phyloP scores from a whole-genome alignment of 2,329 filamentous ascomycete species.

The Aspergillus neotritici region DNA sequence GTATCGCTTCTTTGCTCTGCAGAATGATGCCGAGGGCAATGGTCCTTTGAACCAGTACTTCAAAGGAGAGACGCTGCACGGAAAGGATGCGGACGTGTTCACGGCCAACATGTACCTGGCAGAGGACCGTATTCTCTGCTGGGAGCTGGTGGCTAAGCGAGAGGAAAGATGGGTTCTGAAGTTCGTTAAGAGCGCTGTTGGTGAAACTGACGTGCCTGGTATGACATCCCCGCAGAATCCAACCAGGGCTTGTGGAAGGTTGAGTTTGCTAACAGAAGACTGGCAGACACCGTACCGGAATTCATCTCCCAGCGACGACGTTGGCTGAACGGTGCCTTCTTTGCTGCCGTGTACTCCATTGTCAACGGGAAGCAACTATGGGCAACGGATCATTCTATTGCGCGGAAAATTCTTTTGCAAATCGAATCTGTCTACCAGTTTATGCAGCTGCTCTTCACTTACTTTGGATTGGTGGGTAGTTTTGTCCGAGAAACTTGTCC shows the following conservation, averaged over 20 bases:
- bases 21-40: conserved; percentile 94
- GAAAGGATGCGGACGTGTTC: conserved; percentile 93
- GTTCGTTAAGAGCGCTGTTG: conserved; percentile 93
- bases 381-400: conserved; percentile 82
- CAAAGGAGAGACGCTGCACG: conserved; percentile 95
- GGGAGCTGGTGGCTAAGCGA: conserved; percentile 92
- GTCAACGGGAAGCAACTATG: conserved; percentile 93
- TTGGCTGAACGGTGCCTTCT: conserved; percentile 98
- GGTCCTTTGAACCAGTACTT: conserved; percentile 97
- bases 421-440: conserved; percentile 96
- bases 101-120: conserved; percentile 99
- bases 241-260: neutral
- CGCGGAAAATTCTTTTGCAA: conserved; percentile 84
- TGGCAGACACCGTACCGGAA: conserved; percentile 79
- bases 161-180: conserved; percentile 95
- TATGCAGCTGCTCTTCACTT: conserved; percentile 88
- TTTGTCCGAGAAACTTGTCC: neutral
- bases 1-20: conserved; percentile 90
- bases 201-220: conserved; percentile 97
- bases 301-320: conserved; percentile 94
- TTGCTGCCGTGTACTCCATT: conserved; percentile 94
- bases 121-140: conserved; percentile 97
- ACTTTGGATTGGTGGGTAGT: conserved; percentile 68
- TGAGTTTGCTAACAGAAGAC: conserved; percentile 2
- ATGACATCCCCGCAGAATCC: conserved; percentile 19